Percentiles rank a stretch among this genome's conserved stretches.
Conservation (phyloP, 495 filamentous ascomycete species). For the Penicillium lagena region DNA sequence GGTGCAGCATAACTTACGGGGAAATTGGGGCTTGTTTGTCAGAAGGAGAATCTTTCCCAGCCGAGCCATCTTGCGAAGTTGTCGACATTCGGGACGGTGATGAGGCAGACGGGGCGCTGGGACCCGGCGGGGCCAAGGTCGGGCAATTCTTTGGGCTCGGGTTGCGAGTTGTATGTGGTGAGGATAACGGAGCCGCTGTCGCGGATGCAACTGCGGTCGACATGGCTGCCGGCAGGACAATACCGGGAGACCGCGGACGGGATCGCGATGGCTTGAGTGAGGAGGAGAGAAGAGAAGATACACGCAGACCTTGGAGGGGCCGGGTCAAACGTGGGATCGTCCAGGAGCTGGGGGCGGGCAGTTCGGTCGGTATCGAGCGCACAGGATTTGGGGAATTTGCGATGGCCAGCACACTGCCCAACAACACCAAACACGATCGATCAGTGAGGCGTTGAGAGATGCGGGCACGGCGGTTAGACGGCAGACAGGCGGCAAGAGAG, state of each 20-base stretch:
- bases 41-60: constrained; percentile 34
- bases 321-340: constrained; percentile 1
- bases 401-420: too few species aligned
- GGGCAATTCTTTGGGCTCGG: constrained; percentile 44
- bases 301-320: too few species aligned
- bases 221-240: constrained; percentile 20
- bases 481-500: constrained; percentile 1
- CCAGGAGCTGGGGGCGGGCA: too few species aligned
- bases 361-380: too few species aligned
- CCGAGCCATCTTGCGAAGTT: constrained; percentile 31
- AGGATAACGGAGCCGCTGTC: constrained; percentile 37
- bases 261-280: neutral
- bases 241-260: constrained; percentile 3
- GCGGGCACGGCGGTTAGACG: constrained; percentile 20
- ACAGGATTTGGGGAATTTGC: too few species aligned
- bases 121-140: constrained; percentile 30
- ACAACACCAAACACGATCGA: too few species aligned
- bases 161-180: constrained; percentile 40
- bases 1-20: constrained; percentile 38
- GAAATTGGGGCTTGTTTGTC: constrained; percentile 49
- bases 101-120: constrained; percentile 22
- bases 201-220: constrained; percentile 49
- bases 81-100: constrained; percentile 32
- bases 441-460: too few species aligned
- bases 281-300: too few species aligned